These are phyloP conservation scores for Lodderomyces elongisporus DNA, from an alignment of 1,139 yeast species.

Conservation along the genomic window DNA sequence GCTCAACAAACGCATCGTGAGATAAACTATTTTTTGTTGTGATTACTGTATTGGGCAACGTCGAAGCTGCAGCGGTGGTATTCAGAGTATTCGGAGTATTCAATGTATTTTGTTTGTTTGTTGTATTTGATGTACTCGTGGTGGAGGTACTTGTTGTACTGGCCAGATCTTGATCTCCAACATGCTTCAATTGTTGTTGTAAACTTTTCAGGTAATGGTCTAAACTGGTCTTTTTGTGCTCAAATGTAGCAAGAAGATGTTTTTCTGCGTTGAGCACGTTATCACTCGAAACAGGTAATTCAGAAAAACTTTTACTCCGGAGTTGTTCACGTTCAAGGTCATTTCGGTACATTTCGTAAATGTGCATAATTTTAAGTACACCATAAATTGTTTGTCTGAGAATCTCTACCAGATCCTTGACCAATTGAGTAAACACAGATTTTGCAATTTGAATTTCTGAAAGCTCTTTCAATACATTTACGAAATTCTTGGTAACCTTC, in stretches of 20 bases:
- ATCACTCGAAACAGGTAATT: not conserved
- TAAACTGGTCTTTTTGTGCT: not conserved
- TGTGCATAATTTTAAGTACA: slow-evolving; percentile 26
- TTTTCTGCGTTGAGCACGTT: not conserved
- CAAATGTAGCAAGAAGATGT: not conserved
- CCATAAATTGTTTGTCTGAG: slow-evolving; percentile 29
- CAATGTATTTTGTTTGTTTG: no score
- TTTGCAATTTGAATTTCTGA: slow-evolving; percentile 26
- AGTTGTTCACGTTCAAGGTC: not conserved
- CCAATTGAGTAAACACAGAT: slow-evolving; percentile 20
- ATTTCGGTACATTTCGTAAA: slow-evolving; percentile 14
- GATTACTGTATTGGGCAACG: not conserved
- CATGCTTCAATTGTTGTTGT: not conserved
- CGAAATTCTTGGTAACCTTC: slow-evolving; percentile 26
- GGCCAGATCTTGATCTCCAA: no score
- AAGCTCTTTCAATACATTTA: slow-evolving; percentile 37
- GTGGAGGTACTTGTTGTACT: slow-evolving; percentile 1
- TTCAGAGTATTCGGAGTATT: no score
- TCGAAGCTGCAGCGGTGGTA: slow-evolving; percentile 4
- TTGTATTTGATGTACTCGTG: slow-evolving; percentile 3
- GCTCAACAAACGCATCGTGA: no score
- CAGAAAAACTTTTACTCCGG: not conserved
- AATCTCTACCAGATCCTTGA: slow-evolving; percentile 19
- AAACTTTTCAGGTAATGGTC: not conserved
- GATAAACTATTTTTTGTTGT: slow-evolving; percentile 5